Evolutionary conservation across 1,139 yeast species (phyloP).

Genomic region (Yamadazyma buinensis): DNA sequence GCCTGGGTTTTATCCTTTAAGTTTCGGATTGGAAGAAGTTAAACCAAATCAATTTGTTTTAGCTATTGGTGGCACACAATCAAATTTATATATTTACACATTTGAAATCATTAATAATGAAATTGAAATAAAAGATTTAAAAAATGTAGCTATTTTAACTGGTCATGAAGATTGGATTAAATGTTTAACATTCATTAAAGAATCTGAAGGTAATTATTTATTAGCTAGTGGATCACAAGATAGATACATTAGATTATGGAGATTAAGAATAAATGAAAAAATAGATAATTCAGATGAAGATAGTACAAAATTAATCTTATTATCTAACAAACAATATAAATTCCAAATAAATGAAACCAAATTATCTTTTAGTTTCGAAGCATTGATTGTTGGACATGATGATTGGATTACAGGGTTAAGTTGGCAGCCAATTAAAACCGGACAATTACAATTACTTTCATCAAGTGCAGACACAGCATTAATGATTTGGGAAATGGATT

Average conservation of each 20-base stretch:
- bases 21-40: conserved; percentile 51
- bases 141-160: conserved; percentile 50
- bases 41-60: conserved; percentile 43
- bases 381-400: conserved; percentile 95
- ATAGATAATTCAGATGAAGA: conserved; percentile 61
- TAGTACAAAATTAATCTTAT: conserved; percentile 45
- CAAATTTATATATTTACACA: conserved; percentile 53
- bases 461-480: conserved; percentile 92
- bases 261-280: conserved; percentile 53
- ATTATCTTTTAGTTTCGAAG: conserved; percentile 76
- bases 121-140: conserved; percentile 15
- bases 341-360: conserved; percentile 37
- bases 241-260: conserved; percentile 85
- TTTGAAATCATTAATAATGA: conserved; percentile 21
- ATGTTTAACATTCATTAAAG: conserved; percentile 57
- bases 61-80: conserved; percentile 81
- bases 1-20: conserved; percentile 60
- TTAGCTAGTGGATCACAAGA: conserved; percentile 90
- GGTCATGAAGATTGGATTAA: conserved; percentile 97
- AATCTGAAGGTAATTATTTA: conserved; percentile 46
- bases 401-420: conserved; percentile 89
- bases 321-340: conserved; percentile 62
- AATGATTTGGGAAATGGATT: conserved; percentile 95
- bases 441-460: conserved; percentile 60
- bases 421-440: conserved; percentile 59